These are phyloP conservation scores for Fermentozyma sake DNA, from an alignment of 1,139 yeast species.

Conservation along the genomic window DNA sequence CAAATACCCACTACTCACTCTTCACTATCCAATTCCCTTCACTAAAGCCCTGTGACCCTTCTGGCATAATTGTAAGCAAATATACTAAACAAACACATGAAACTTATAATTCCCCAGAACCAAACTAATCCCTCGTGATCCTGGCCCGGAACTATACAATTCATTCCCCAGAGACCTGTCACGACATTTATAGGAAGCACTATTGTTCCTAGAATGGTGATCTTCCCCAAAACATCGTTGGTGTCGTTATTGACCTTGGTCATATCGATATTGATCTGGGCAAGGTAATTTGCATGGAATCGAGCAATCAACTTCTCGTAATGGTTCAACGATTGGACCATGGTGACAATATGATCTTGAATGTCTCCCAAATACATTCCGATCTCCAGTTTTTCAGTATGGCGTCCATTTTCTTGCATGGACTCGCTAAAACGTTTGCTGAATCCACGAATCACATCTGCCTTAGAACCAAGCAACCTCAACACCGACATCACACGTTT, in stretches of 20 bases:
- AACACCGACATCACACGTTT: constrained; percentile 89
- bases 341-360: constrained; percentile 91
- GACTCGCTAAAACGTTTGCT: constrained; percentile 86
- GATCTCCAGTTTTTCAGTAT: constrained; percentile 32
- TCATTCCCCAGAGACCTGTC: constrained; percentile 99
- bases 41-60: constrained; percentile 37
- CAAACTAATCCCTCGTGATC: constrained; percentile 65
- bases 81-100: constrained; percentile 35
- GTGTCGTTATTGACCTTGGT: constrained; percentile 95
- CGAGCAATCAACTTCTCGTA: constrained; percentile 90
- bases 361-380: constrained; percentile 84
- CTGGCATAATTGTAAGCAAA: constrained; percentile 41
- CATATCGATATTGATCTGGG: constrained; percentile 96
- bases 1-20: no score
- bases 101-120: constrained; percentile 55
- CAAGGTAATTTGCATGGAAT: constrained; percentile 90
- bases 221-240: constrained; percentile 91
- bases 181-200: constrained; percentile 91
- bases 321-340: constrained; percentile 92
- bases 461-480: constrained; percentile 82
- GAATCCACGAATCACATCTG: constrained; percentile 94
- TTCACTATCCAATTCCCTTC: no score
- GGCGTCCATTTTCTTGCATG: constrained; percentile 41
- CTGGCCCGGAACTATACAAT: constrained; percentile 94
- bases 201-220: constrained; percentile 90